Evolutionary conservation across 352 stramenopile genomes (phyloP), one percentile per base, ranked within the genome.

Genomic region (Globisporangium abappressorium): DNA sequence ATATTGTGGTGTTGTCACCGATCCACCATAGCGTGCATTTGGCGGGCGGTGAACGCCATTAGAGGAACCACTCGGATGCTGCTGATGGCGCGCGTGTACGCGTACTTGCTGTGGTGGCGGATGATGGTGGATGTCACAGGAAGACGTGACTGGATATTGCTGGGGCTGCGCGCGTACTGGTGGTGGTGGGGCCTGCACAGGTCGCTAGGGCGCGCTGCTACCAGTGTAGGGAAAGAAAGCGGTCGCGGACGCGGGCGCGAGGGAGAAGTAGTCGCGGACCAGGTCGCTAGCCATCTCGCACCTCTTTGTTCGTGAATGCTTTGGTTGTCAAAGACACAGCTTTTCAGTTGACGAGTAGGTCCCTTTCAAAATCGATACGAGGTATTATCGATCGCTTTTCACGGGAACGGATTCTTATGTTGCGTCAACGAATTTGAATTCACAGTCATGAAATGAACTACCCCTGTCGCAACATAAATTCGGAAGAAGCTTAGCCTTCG

Each of bases 211-310:
- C 2, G 12, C 24, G 0, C 12, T 24, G 57, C 36, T 62, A 22
- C 57, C 24, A 12, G 57, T 36, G 57, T 53, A 53, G 22, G 20
- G 57, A 22, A 26, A 49, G 36, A 26, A 63, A 20, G 36, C 34
- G 34, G 20, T 62, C n/a, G 20, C 57, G n/a, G 57, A 49, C 34
- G 57, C 36, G 2, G 57, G 57, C 12, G 28, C 11, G n/a, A 63
- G 34, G 11, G 57, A 49, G 57, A 54, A 63, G 36, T 26, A 63
- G 36, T 54, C 57, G 36, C 57, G 36, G 30, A 63, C 20, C 36
- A 36, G 36, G 18, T 63, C 36, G 36, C 36, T 36, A 12, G 57
- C 34, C 57, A 54, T 63, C 38, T 6, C 30, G 30, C 30, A 33
- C 30, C 30, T 33, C 30, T 5, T 33, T 33, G 30, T 33, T 33